Evolutionary conservation across 768 basidiomycete genomes (phyloP), one percentile per base, ranked within the genome.

Genomic region (Kwoniella shandongensis): DNA sequence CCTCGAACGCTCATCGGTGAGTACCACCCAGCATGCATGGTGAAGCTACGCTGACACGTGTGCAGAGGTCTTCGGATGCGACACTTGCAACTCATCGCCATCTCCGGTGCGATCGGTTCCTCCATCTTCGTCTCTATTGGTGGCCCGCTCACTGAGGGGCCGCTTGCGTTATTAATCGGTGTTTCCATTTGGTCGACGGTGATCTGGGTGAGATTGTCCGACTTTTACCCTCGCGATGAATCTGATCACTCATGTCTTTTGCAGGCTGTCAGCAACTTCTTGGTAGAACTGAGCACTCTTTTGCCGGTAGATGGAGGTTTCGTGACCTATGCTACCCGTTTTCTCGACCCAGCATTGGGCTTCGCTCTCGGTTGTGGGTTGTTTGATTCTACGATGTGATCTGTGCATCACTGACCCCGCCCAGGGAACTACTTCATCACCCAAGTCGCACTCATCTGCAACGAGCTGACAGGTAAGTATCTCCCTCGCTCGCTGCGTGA

Each of bases 51-150:
- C 7, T 35, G 20, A 29, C 18, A 29, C 6, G 22, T 4, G 6
- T 38, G 15, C 38, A 56, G 54, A 39, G 63, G 63, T 47, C 59
- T 65, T n/a, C 47, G 47, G 11, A 54, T 61, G 51, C 41, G 63
- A 39, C 63, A 65, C 38, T 27, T 65, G 7, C 63, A 65, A 44
- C 51, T 65, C 13, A 45, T 65, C 22, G 56, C 63, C 39, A 61
- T 65, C 44, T 50, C 54, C 3, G 63, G 63, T 18, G 53, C 59
- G 7, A 54, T 65, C 46, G 63, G 63, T 13, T 17, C 48, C 4
- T 59, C 44, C 4, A 10, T 65, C 7, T 65, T 65, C 44, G 47
- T 65, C 26, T 48, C 44, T 13, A 65, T 65, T 41, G 63, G 59
- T 13, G 40, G 29, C 4, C 52, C 63, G 0, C 56, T 65, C 20